phyloP scores from a whole-genome alignment of 371 early-diverging fungal genomes.

The Lichtheimia corymbifera region DNA sequence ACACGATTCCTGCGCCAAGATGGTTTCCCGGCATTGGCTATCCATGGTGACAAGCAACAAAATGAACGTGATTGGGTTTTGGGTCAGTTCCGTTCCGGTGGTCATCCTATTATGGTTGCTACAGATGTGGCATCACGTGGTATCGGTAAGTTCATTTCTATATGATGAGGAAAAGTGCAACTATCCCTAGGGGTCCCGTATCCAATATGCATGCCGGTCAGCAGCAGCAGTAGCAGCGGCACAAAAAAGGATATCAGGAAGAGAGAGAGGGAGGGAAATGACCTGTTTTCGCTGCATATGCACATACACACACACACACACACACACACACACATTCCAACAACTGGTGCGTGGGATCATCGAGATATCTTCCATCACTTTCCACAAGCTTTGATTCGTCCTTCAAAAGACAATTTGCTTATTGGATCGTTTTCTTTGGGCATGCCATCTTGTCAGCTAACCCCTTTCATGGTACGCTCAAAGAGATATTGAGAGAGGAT shows the following conservation, averaged over 20 bases:
- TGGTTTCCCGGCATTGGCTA: constrained; percentile 96
- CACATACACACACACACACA: background rate
- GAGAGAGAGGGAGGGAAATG: background rate
- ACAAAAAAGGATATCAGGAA: background rate
- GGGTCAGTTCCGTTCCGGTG: constrained; percentile 88
- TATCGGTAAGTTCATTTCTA: constrained; percentile 76
- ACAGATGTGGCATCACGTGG: constrained; percentile 99
- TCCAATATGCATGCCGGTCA: constrained; percentile 3
- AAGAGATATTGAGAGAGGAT: too few species aligned
- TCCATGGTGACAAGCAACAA: constrained; percentile 99
- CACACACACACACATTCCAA: background rate
- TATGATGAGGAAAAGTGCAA: constrained; percentile 12
- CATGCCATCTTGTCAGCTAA: too few species aligned
- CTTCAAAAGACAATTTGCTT: too few species aligned
- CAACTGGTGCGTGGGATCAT: too few species aligned
- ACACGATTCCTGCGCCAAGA: constrained; percentile 89
- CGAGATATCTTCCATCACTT: too few species aligned
- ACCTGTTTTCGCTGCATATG: too few species aligned
- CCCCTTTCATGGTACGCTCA: too few species aligned
- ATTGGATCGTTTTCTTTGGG: too few species aligned
- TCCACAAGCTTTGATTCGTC: too few species aligned
- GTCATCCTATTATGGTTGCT: constrained; percentile 96
- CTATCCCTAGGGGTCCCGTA: constrained; percentile 11
- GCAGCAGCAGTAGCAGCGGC: background rate
- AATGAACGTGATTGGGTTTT: constrained; percentile 98